Percentiles rank a stretch among this genome's conserved stretches.
These are phyloP conservation scores for Yamadazyma aaseri DNA, from an alignment of 1,139 yeast species.

Conservation along the genomic window DNA sequence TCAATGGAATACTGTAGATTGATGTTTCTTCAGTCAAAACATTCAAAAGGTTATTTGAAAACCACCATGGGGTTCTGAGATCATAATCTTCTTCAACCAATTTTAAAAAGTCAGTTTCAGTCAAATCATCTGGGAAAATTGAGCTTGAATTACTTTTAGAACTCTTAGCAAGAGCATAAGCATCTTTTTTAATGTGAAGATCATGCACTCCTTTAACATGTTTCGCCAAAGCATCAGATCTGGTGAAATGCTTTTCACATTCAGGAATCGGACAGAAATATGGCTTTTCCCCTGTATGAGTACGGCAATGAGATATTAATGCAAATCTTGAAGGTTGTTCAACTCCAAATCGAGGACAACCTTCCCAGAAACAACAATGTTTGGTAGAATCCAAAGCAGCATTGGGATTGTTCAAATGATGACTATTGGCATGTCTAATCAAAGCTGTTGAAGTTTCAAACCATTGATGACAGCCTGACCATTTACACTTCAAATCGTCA, in stretches of 20 bases:
- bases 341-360: constrained; percentile 53
- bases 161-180: constrained; percentile 27
- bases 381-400: constrained; percentile 19
- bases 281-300: constrained; percentile 69
- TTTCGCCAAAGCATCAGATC: constrained; percentile 61
- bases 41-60: constrained; percentile 28
- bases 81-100: constrained; percentile 35
- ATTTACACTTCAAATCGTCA: constrained; percentile 26
- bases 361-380: constrained; percentile 63
- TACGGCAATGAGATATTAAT: constrained; percentile 58
- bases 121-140: constrained; percentile 19
- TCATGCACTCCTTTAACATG: constrained; percentile 67
- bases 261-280: constrained; percentile 70
- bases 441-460: constrained; percentile 24
- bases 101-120: constrained; percentile 28
- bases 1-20: constrained; percentile 30
- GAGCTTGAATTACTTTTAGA: constrained; percentile 21
- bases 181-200: constrained; percentile 38
- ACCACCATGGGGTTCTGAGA: constrained; percentile 48
- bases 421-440: constrained; percentile 32
- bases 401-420: constrained; percentile 23
- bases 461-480: constrained; percentile 33
- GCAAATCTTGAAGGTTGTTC: constrained; percentile 61
- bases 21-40: constrained; percentile 18
- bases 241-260: constrained; percentile 59